These are phyloP conservation scores for Lepidopterella palustris DNA, from an alignment of 495 filamentous ascomycete species.

Conservation along the genomic window DNA sequence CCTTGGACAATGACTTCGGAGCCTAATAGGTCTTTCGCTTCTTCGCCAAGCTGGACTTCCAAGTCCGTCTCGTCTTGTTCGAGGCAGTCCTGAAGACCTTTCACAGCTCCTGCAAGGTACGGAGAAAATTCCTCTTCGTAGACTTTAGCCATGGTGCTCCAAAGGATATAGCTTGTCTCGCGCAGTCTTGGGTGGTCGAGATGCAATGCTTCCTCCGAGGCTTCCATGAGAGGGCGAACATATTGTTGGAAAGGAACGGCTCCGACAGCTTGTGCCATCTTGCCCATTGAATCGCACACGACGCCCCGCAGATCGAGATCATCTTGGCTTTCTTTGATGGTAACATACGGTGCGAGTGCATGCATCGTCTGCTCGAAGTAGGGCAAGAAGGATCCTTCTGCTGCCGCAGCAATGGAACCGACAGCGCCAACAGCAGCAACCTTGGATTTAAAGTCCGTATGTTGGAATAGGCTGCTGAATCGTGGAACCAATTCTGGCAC, in stretches of 20 bases:
- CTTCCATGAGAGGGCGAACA: slow-evolving; percentile 78
- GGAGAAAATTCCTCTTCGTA: slow-evolving; percentile 85
- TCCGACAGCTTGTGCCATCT: slow-evolving; percentile 84
- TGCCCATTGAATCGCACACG: slow-evolving; percentile 85
- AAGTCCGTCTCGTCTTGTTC: slow-evolving; percentile 85
- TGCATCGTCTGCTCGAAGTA: slow-evolving; percentile 88
- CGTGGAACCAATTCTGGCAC: slow-evolving; percentile 75
- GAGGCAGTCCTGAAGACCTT: slow-evolving; percentile 75
- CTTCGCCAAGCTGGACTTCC: slow-evolving; percentile 70
- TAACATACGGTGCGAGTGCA: slow-evolving; percentile 71
- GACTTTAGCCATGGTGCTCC: slow-evolving; percentile 89
- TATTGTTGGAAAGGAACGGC: slow-evolving; percentile 81
- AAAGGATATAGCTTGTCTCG: slow-evolving; percentile 95
- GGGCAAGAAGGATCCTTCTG: slow-evolving; percentile 74
- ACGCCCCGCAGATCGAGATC: slow-evolving; percentile 84
- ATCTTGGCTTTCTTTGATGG: slow-evolving; percentile 80
- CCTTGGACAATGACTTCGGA: slow-evolving; percentile 70
- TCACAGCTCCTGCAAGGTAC: slow-evolving; percentile 79
- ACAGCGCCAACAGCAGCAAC: slow-evolving; percentile 80
- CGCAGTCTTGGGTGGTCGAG: slow-evolving; percentile 83
- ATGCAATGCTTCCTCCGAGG: slow-evolving; percentile 85
- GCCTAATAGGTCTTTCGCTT: slow-evolving; percentile 68
- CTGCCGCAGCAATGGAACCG: slow-evolving; percentile 78
- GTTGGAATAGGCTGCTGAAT: slow-evolving; percentile 70
- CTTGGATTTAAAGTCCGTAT: slow-evolving; percentile 85